Base-by-base conservation (phyloP, 2,329 filamentous ascomycete species). In the Dactylella cylindrospora region DNA sequence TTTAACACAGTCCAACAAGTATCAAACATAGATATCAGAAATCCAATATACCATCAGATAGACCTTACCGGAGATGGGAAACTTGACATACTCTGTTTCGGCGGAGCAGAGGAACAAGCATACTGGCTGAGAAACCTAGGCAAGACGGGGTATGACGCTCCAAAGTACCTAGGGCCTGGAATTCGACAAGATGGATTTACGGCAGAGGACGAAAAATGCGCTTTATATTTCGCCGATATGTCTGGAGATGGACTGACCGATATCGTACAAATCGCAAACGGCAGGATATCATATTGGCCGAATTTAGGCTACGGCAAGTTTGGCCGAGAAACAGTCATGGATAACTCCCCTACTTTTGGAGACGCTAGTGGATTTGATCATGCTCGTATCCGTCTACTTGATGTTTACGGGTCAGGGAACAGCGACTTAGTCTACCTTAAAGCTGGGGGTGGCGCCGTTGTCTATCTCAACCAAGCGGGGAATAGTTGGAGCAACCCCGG, bases 221-320 rank as follows among this genome's bases (percentile, higher is more conserved):
- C 51, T 68, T 68, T n/a, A n/a, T n/a, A 66, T 39, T 36, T 66
- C 2, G 65, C 67, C 2, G 70, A 71, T 49, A 67, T 71, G 57
- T 61, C 66, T 9, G 70, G 70, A 2, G 70, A 70, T 44, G 70
- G 69, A 0, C 64, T 70, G 1, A 13, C 35, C 1, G 70, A 72
- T 43, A 19, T 71, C 5, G 68, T 69, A 6, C 33, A 59, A 1
- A 65, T 74, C 29, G 8, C 17, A 2, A 69, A 72, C 45, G 67
- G 67, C 0, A 39, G 66, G 12, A 38, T 72, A 1, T 6, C 13
- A 9, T 74, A 73, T 55, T 74, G 72, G 71, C 71, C 72, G 1
- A 73, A 71, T 46, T 32, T 71, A 2, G 73, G 73, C 2, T 68
- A 74, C 52, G 73, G 72, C 1, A 15, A 35, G 0, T 74, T 74